Conservation (phyloP, 257 asterid genomes). For the Cynanchum wilfordii region DNA sequence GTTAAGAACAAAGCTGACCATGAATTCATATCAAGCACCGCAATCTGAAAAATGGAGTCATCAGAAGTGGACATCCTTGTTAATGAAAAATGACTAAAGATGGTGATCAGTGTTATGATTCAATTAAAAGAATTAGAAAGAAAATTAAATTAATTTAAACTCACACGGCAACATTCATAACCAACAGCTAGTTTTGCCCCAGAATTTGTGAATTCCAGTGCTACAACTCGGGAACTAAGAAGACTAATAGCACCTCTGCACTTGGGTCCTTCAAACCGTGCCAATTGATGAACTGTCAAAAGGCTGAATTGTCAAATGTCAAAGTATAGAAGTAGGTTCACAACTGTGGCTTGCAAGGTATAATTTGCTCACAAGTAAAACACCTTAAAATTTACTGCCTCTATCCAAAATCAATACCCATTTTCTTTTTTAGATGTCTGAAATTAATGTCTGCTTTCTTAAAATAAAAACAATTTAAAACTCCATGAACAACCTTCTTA, state of each 20-base stretch:
- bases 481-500: no score
- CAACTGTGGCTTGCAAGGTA: neutral
- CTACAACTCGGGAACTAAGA: conserved; percentile 53
- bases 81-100: neutral
- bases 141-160: conserved; percentile 26
- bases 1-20: conserved; percentile 53
- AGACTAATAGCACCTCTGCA: conserved; percentile 66
- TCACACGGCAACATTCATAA: conserved; percentile 65
- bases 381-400: neutral
- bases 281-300: conserved; percentile 50
- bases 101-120: neutral
- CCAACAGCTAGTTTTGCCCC: conserved; percentile 70
- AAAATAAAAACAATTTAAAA: no score
- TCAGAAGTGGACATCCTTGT: conserved; percentile 7
- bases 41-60: conserved; percentile 56
- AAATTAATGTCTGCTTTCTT: neutral
- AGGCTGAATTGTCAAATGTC: neutral
- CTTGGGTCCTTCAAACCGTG: conserved; percentile 54
- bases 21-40: conserved; percentile 65
- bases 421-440: neutral
- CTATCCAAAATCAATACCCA: neutral
- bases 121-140: neutral
- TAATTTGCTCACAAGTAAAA: neutral
- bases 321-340: neutral
- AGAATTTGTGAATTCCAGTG: conserved; percentile 45